phyloP scores from a whole-genome alignment of 352 stramenopile species.

The Phytophthora parvispora region DNA sequence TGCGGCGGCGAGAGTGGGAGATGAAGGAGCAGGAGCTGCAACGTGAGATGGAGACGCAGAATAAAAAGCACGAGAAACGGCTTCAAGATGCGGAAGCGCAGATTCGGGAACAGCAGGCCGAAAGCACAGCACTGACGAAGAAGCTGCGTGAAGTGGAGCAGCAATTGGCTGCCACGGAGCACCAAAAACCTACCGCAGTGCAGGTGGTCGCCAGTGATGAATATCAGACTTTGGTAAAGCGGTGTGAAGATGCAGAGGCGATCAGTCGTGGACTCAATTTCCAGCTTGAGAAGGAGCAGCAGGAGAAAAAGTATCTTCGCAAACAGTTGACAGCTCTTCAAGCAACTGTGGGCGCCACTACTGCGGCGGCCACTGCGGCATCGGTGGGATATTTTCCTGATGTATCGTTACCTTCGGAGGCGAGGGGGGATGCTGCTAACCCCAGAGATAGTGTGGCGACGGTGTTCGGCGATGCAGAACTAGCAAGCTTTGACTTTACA shows the following conservation, averaged over 20 bases:
- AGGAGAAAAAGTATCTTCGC: slow-evolving; percentile 83
- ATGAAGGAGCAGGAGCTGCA: slow-evolving; percentile 52
- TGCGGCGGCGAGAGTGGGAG: slow-evolving; percentile 38
- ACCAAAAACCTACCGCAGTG: slow-evolving; percentile 28
- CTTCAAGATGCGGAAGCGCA: slow-evolving; percentile 26
- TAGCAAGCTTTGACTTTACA: slow-evolving; percentile 78
- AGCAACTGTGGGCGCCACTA: slow-evolving; percentile 26
- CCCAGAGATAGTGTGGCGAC: slow-evolving; percentile 52
- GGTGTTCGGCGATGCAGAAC: slow-evolving; percentile 46
- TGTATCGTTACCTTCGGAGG: slow-evolving; percentile 1
- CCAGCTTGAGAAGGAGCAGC: slow-evolving; percentile 79
- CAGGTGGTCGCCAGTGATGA: slow-evolving; percentile 58
- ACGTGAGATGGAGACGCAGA: slow-evolving; percentile 41
- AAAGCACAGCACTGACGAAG: slow-evolving; percentile 40
- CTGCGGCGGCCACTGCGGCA: slow-evolving; percentile 34
- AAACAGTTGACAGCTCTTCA: slow-evolving; percentile 66
- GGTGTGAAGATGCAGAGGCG: slow-evolving; percentile 72
- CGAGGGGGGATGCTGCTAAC: slow-evolving; percentile 28
- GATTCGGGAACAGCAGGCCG: slow-evolving; percentile 23
- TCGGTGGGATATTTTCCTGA: slow-evolving; percentile 41
- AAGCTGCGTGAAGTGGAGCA: slow-evolving; percentile 57
- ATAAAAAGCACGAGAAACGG: slow-evolving; percentile 34
- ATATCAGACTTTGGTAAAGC: slow-evolving; percentile 67
- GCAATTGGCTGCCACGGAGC: slow-evolving; percentile 26
- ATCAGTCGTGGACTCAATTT: slow-evolving; percentile 74